Percentiles rank a stretch among this genome's conserved stretches.
Conservation (phyloP, 257 asterid species). For the Petunia axillaris region DNA sequence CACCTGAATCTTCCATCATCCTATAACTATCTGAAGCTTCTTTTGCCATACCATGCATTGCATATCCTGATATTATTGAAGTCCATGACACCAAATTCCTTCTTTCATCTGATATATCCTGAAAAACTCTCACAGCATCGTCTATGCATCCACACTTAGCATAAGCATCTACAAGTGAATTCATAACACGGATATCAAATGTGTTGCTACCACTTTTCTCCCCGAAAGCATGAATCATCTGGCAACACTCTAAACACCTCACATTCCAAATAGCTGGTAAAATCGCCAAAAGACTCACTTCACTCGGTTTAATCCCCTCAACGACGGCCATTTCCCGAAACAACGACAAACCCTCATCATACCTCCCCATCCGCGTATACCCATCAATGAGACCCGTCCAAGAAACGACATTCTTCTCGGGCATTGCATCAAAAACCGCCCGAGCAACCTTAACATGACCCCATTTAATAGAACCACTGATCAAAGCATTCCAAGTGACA, state of each 20-base stretch:
- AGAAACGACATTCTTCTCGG: conserved; percentile 64
- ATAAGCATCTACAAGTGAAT: conserved; percentile 71
- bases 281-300: conserved; percentile 65
- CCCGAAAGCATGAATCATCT: conserved; percentile 59
- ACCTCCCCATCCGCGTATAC: conserved; percentile 51
- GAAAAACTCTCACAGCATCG: conserved; percentile 49
- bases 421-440: conserved; percentile 58
- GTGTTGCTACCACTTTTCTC: conserved; percentile 53
- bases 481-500: conserved; percentile 76
- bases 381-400: conserved; percentile 85
- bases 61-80: conserved; percentile 70
- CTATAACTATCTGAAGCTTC: conserved; percentile 57
- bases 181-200: conserved; percentile 61
- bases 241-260: conserved; percentile 54
- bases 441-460: conserved; percentile 54
- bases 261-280: conserved; percentile 73
- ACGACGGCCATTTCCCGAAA: conserved; percentile 56
- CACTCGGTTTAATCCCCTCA: conserved; percentile 57
- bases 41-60: conserved; percentile 74
- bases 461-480: conserved; percentile 65
- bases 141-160: conserved; percentile 63
- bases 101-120: conserved; percentile 44
- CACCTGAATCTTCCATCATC: conserved; percentile 48
- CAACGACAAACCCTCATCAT: conserved; percentile 51
- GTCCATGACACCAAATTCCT: conserved; percentile 75